Evolutionary conservation across 169 alveolate species (phyloP).

Genomic region (Cryptosporidium muris): DNA sequence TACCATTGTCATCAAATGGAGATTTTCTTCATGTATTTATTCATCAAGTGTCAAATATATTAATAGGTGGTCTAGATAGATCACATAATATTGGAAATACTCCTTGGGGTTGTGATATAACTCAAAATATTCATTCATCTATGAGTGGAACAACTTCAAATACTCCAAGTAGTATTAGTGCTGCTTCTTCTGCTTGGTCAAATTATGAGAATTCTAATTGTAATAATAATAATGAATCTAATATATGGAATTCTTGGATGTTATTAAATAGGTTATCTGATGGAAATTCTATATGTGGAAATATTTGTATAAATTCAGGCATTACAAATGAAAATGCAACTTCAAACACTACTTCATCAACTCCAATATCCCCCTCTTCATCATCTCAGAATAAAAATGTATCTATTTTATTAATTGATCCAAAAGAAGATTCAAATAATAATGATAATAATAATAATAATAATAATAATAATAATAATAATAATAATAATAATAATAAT

Average conservation of each 20-base stretch:
- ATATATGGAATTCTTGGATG: neutral
- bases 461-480: neutral
- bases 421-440: constrained; percentile 1
- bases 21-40: constrained; percentile 65
- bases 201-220: no score
- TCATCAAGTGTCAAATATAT: constrained; percentile 42
- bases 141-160: constrained; percentile 7
- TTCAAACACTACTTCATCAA: constrained; percentile 7
- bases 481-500: neutral
- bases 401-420: no score
- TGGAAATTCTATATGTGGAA: neutral
- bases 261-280: constrained; percentile 7
- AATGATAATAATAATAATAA: constrained; percentile 8
- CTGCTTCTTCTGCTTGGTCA: no score
- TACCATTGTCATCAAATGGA: constrained; percentile 51
- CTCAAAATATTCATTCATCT: neutral
- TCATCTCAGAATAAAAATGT: constrained; percentile 51
- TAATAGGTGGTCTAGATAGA: constrained; percentile 57
- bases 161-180: no score
- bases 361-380: constrained; percentile 1
- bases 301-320: constrained; percentile 12
- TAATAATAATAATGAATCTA: no score
- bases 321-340: constrained; percentile 11
- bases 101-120: constrained; percentile 36
- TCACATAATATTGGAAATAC: constrained; percentile 8